Base-by-base conservation (phyloP, 2,329 filamentous ascomycete genomes). In the Davidsoniella australis region DNA sequence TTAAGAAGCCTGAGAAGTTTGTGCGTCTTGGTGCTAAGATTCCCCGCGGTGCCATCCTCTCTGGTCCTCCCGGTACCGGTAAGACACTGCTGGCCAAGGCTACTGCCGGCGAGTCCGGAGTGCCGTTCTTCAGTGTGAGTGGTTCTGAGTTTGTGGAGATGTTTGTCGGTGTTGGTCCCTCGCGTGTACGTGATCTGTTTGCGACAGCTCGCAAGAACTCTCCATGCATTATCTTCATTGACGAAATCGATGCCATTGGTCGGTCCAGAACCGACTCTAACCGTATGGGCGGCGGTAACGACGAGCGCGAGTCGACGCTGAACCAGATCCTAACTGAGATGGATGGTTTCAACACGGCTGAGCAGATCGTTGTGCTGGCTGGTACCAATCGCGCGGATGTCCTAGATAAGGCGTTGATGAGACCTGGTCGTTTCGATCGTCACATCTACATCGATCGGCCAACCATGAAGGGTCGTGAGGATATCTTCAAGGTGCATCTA, bases 131-230 rank as follows among this genome's bases (percentile, higher is more conserved):
- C 74, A 94, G 85, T 60, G 91, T 98, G 58, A 95, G 87, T 64
- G 91, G 91, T 62, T 98, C 91, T 45, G 91, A 98, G 63, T 98
- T 98, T 61, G 89, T 98, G 29, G 91, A 98, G 68, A 98, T 98
- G 89, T 98, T 98, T 62, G 91, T 98, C 47, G 91, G 91, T 76
- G 91, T 98, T 53, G 91, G 91, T 65, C 85, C 91, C 17, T 96
- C 89, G 26, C 78, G 91, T 65, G 91, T 98, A 46, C 80, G 91
- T 58, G 91, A 98, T 64, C 69, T 98, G 47, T 98, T 98, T 60
- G 80, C 86, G 51, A 94, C 85, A 58, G 91, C 91, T 16, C 79
- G 91, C 52, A 96, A 96, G 71, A 94, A 85, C 65, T 85, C 91
- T 0, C 91, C 91, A 3, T 98, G 91, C 67, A 98, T 98, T 65